Conservation (phyloP, 140 eudicot genomes). For the Erigeron philadelphicus region DNA sequence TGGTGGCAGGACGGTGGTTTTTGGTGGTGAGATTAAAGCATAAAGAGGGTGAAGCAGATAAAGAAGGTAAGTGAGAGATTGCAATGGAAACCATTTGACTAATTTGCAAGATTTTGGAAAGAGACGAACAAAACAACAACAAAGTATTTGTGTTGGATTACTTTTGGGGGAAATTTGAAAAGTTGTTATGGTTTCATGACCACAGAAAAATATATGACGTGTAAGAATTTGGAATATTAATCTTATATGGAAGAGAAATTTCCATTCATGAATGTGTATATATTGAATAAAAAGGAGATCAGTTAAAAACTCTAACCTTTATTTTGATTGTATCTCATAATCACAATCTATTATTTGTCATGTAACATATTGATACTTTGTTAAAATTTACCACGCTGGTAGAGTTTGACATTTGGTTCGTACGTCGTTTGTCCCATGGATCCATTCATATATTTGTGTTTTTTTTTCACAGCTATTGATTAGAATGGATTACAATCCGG, state of each 20-base stretch:
- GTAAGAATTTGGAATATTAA: neutral
- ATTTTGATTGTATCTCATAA: too few species aligned
- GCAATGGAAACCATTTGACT: constrained; percentile 41
- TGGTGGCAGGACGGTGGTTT: constrained; percentile 18
- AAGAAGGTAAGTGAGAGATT: constrained; percentile 23
- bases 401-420: too few species aligned
- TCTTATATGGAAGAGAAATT: neutral
- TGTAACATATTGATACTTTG: too few species aligned
- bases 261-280: too few species aligned
- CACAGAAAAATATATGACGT: neutral
- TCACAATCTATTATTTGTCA: too few species aligned
- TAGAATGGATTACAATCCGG: too few species aligned
- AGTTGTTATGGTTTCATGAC: neutral
- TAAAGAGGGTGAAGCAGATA: constrained; percentile 21
- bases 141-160: neutral
- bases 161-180: neutral
- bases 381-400: too few species aligned
- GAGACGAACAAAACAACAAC: neutral
- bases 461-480: too few species aligned
- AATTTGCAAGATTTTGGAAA: neutral
- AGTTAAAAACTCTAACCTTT: too few species aligned
- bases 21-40: constrained; percentile 20
- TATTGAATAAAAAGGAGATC: too few species aligned
- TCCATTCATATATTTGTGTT: too few species aligned
- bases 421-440: too few species aligned